Evolutionary conservation across 495 filamentous ascomycete genomes (phyloP), one percentile per base, ranked within the genome.

Genomic region (Penicillium robsamsonii): DNA sequence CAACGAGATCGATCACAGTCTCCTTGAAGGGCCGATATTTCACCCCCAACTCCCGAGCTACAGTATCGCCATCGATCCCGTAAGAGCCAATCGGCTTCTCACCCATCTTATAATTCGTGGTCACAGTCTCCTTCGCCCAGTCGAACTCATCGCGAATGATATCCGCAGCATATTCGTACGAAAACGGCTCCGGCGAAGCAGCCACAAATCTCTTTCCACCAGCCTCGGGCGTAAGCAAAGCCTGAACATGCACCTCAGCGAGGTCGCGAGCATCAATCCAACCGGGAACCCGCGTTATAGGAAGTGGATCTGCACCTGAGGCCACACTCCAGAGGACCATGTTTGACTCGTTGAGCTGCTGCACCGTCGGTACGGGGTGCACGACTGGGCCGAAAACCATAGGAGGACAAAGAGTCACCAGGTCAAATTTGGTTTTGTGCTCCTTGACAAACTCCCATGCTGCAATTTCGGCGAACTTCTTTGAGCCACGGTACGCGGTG

Each of bases 381-480:
- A 68, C 67, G 9, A 76, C 62, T 0, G 78, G 77, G 2, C 79
- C 79, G 50, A 78, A 79, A 0, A 70, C 70, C 75, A 79, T 77
- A 8, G 77, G 74, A 25, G 76, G 76, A 56, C 82, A 82, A 53
- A 91, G 76, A 0, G 89, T 90, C 2, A 82, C 74, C 6, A 96
- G 58, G 30, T 82, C 80, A 62, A 91, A 92, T 48, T 78, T 77
- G 0, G 86, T 85, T 51, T 86, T 84, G 59, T 88, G 78, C 33
- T 79, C 79, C 68, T 85, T 80, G 4, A 90, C 66, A 57, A 89
- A 79, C 0, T 77, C 67, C 78, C 77, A 81, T 2, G 76, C 77
- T 18, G 68, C 73, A 3, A 71, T 75, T 67, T 86, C 83, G 29
- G 83, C 83, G 5, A 80, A 74, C 46, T 73, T 82, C 73, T 86